A percentile compares a stretch with the other conserved stretches of the same genome.
phyloP scores from a whole-genome alignment of 2,329 filamentous ascomycete species.

The Balansia obtecta region DNA sequence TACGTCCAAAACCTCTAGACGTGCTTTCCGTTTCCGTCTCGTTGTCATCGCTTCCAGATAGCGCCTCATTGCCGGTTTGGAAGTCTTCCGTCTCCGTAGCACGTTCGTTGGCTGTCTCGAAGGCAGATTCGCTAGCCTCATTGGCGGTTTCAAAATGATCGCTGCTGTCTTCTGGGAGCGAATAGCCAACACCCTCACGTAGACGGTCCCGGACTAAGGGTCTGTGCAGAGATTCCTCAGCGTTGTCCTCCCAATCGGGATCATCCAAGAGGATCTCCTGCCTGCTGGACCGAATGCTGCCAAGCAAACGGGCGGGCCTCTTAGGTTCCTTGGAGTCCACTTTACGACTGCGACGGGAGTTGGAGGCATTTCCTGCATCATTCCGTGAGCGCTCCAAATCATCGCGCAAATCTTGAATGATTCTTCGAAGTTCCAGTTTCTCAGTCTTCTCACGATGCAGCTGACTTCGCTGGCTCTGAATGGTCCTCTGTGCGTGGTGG shows the following conservation, averaged over 20 bases:
- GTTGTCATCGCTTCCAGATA: constrained; percentile 64
- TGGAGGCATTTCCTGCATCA: constrained; percentile 29
- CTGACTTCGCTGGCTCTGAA: constrained; percentile 88
- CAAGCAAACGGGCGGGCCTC: constrained; percentile 68
- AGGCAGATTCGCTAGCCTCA: constrained; percentile 55
- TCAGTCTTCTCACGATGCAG: constrained; percentile 98
- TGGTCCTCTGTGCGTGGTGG: constrained; percentile 89
- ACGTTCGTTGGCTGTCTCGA: constrained; percentile 63
- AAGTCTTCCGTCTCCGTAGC: constrained; percentile 87
- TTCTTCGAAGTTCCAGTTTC: constrained; percentile 87
- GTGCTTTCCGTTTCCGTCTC: constrained; percentile 82
- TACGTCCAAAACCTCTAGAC: constrained; percentile 29
- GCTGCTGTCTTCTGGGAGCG: constrained; percentile 34
- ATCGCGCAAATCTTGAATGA: constrained; percentile 89
- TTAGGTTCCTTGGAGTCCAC: constrained; percentile 57
- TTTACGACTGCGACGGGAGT: constrained; percentile 51
- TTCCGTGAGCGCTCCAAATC: constrained; percentile 66
- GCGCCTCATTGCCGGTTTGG: constrained; percentile 79
- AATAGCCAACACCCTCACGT: constrained; percentile 6
- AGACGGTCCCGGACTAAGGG: constrained; percentile 12
- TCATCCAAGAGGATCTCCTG: constrained; percentile 75
- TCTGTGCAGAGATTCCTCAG: constrained; percentile 16
- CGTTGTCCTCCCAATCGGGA: constrained; percentile 79
- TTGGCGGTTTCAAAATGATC: constrained; percentile 74
- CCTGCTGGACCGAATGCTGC: constrained; percentile 57